Conservation (phyloP, 495 filamentous ascomycete genomes). For the Daldinia bambusicola region DNA sequence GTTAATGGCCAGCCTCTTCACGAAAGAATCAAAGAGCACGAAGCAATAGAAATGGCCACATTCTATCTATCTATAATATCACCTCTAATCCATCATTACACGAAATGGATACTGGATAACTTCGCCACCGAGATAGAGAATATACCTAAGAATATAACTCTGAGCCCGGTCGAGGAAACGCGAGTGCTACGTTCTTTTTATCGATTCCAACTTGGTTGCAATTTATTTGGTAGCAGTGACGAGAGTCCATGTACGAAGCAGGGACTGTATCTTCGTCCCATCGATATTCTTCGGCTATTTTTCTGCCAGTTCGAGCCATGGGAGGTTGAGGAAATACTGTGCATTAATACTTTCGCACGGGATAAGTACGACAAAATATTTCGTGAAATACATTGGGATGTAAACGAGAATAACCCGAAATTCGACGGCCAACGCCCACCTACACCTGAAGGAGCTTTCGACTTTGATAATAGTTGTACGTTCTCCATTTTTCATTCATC, state of each 20-base stretch:
- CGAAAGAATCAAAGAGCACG: not conserved
- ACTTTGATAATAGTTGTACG: not conserved
- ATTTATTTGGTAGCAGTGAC: too few species aligned
- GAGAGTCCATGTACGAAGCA: too few species aligned
- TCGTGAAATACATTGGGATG: not conserved
- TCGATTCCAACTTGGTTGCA: too few species aligned
- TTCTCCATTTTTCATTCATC: not conserved
- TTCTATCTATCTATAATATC: too few species aligned
- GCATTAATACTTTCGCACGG: conserved; percentile 4
- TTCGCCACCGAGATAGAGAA: too few species aligned
- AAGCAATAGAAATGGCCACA: too few species aligned
- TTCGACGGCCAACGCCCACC: not conserved
- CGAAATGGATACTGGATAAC: too few species aligned
- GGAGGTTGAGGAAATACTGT: not conserved
- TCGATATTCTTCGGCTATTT: not conserved
- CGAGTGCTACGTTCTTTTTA: too few species aligned
- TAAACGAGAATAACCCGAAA: not conserved
- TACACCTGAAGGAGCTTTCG: not conserved
- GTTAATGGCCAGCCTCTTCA: not conserved
- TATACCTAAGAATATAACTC: too few species aligned
- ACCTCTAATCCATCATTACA: too few species aligned
- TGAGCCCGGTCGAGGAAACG: too few species aligned
- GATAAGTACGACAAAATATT: not conserved
- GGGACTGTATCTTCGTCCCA: not conserved
- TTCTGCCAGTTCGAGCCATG: not conserved